A percentile compares a stretch with the other conserved stretches of the same genome.
Conservation (phyloP, 208 protist genomes). For the Leishmania amazonensis region DNA sequence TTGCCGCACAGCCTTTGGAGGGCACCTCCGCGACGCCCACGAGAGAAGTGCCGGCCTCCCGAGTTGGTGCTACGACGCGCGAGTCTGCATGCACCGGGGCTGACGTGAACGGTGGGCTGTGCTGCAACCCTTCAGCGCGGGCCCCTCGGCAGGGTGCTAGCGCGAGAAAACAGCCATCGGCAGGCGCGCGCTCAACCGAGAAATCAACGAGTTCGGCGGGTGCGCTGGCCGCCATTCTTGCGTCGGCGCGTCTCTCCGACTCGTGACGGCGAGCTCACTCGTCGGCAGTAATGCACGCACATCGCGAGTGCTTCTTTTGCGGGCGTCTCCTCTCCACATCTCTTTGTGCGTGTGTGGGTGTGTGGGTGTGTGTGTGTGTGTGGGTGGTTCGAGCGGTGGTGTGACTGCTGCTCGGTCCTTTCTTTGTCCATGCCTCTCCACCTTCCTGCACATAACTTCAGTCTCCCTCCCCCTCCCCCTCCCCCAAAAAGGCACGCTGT, state of each 20-base stretch:
- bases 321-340: not conserved
- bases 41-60: not conserved
- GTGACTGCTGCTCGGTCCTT: not conserved
- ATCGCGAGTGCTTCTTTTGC: not conserved
- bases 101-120: not conserved
- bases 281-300: not conserved
- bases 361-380: not conserved
- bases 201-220: not conserved
- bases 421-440: not conserved
- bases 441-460: not conserved
- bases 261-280: not conserved
- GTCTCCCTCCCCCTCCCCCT: too few species aligned
- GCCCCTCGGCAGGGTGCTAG: not conserved
- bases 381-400: not conserved
- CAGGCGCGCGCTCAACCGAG: not conserved
- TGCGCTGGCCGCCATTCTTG: not conserved
- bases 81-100: not conserved
- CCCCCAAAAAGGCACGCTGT: not conserved
- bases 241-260: conserved; percentile 9
- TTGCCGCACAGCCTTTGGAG: not conserved
- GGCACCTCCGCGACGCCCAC: not conserved
- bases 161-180: too few species aligned
- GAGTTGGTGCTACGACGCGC: not conserved
- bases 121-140: conserved; percentile 3
- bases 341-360: not conserved